Evolutionary conservation across 2,329 filamentous ascomycete species (phyloP), one percentile per base, ranked within the genome.

Genomic region (Apiospora hydei): DNA sequence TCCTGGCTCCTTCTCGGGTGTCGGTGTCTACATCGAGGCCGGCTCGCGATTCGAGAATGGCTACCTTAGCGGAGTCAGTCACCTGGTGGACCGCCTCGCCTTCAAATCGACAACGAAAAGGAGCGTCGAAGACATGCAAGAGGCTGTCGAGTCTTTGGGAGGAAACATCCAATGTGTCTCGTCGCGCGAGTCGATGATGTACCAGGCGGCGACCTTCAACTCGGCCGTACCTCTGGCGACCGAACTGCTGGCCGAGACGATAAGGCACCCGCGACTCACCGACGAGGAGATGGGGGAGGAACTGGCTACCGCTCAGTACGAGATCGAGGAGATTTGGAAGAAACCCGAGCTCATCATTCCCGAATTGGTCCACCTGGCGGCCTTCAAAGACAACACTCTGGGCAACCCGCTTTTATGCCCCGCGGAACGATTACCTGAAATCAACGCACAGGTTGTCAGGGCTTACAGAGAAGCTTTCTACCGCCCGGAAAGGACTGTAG

Each of bases 121-220:
- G 73, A 90, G 90, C 0, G 90, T 91, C 71, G 95, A 98, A 82
- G 87, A 95, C 77, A 96, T 98, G 91, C 86, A 98, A 26, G 94
- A 98, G 82, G 88, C 91, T 46, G 88, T 98, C 46, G 96, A 98
- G 83, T 92, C 91, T 0, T 86, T 99, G 3, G 96, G 96, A 47
- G 96, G 96, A 44, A 98, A 98, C 81, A 96, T 99, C 73, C 95
- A 98, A 84, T 99, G 96, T 84, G 95, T 96, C 14, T 98, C 95
- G 1, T 97, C 95, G 1, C 89, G 96, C 75, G 96, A 99, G 84
- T 94, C 94, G 71, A 90, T 99, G 84, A 99, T 99, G 96, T 99
- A 99, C 86, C 96, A 99, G 83, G 94, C 95, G 1, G 96, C 96
- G 38, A 98, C 95, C 43, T 99, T 99, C 89, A 99, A 99, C 85